Evolutionary conservation across 768 basidiomycete species (phyloP), one percentile per base, ranked within the genome.

Genomic region (Tricholoma terreum): DNA sequence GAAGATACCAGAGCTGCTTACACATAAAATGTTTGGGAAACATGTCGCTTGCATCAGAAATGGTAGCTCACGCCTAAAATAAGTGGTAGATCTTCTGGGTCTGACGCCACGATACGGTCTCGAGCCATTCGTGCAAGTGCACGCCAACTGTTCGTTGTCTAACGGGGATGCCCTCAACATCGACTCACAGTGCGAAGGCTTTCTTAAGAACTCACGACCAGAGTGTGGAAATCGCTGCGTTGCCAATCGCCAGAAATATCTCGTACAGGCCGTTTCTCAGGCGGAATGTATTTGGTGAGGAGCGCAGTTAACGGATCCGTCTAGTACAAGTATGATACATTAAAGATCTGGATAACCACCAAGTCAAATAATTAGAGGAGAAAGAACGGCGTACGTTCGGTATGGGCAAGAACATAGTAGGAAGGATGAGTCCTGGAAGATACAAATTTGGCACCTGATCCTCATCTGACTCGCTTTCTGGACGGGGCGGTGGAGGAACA

Each of bases 131-230:
- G 80, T n/a, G 91, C 91, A 54, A 93, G 66, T 1, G 91, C 84
- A 53, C 92, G 80, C 92, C 92, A 94, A 67, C 87, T 90, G 64
- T 94, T 93, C 38, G 88, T 85, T 87, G 91, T 91, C 91, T 93
- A 57, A 63, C 59, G 57, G 42, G 22, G 15, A 24, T 7, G 27
- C 52, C 58, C 51, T 46, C 31, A 61, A 66, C 63, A 55, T 53
- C 62, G 56, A 59, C 52, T 64, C 56, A 63, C 63, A 62, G 58
- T 56, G 54, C 34, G 38, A 55, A 51, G 30, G 27, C 21, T 53
- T 62, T 58, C 59, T 54, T 59, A 56, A 50, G 55, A 54, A 80
- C 82, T 86, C 73, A 93, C 90, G 67, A 92, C 89, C 60, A 93
- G 76, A 43, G 87, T 84, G 71, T 91, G 86, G 59, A 90, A 83